These are phyloP conservation scores for Rhizopogon roseolus DNA, from an alignment of 768 basidiomycete genomes.

Conservation along the genomic window DNA sequence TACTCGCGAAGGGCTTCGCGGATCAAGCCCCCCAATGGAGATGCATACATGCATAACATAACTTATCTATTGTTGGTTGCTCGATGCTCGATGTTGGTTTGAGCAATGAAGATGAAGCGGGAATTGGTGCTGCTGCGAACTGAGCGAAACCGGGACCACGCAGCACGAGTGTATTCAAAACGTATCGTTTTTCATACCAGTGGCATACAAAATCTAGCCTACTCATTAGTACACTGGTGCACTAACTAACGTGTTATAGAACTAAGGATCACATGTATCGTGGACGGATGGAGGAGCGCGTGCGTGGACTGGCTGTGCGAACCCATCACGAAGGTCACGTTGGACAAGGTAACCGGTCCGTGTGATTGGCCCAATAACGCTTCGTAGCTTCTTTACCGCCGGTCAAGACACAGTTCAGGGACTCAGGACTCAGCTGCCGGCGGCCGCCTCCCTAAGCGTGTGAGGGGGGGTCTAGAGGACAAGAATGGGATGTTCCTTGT, in stretches of 20 bases:
- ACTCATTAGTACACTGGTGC: neutral
- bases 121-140: too few species aligned
- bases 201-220: too few species aligned
- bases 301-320: neutral
- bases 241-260: too few species aligned
- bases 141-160: too few species aligned
- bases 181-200: too few species aligned
- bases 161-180: too few species aligned
- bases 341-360: neutral
- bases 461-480: neutral
- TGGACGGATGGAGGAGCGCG: neutral
- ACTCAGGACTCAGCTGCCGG: neutral
- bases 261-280: neutral
- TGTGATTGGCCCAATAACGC: neutral
- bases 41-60: neutral
- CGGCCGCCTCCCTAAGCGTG: neutral
- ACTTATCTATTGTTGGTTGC: neutral
- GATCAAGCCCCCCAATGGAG: slow-evolving; percentile 37
- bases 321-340: neutral
- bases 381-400: too few species aligned
- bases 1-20: slow-evolving; percentile 49
- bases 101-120: neutral
- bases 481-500: neutral
- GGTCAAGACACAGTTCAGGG: too few species aligned
- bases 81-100: neutral